These are phyloP conservation scores for Gyrodon lividus DNA, from an alignment of 768 basidiomycete species.

Conservation along the genomic window DNA sequence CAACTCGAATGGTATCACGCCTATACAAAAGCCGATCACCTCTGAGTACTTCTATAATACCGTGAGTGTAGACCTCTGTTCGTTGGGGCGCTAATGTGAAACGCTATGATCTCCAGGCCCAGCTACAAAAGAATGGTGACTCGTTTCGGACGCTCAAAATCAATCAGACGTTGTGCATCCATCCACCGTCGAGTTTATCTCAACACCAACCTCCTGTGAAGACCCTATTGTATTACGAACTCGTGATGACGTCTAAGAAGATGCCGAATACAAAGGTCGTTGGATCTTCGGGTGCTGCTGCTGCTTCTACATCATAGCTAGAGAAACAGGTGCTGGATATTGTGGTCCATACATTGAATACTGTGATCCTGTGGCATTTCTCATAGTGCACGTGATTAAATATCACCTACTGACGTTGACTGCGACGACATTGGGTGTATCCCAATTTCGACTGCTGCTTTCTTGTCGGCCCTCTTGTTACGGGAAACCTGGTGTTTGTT, in stretches of 20 bases:
- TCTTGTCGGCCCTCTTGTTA: slow-evolving; percentile 14
- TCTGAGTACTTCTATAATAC: slow-evolving; percentile 97
- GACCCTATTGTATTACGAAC: slow-evolving; percentile 90
- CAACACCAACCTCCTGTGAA: slow-evolving; percentile 93
- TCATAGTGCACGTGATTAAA: no score
- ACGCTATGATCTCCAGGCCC: slow-evolving; percentile 51
- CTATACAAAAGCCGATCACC: slow-evolving; percentile 93
- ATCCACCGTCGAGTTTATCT: slow-evolving; percentile 94
- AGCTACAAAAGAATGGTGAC: slow-evolving; percentile 93
- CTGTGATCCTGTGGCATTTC: no score
- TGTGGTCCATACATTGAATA: neutral
- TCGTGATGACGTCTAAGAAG: slow-evolving; percentile 96
- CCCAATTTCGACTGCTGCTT: slow-evolving; percentile 18
- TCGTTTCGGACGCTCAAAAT: slow-evolving; percentile 97
- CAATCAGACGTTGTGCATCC: slow-evolving; percentile 93
- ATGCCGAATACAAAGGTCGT: slow-evolving; percentile 87
- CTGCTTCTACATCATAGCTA: slow-evolving; percentile 9
- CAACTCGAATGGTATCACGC: slow-evolving; percentile 89
- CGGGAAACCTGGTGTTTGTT: neutral
- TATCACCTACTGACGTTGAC: no score
- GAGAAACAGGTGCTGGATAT: neutral
- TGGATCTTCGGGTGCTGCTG: slow-evolving; percentile 30
- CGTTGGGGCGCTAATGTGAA: neutral
- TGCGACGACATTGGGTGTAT: neutral
- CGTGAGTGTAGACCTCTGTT: slow-evolving; percentile 40